phyloP scores from a whole-genome alignment of 257 asterid species.

The Przewalskia tangutica region DNA sequence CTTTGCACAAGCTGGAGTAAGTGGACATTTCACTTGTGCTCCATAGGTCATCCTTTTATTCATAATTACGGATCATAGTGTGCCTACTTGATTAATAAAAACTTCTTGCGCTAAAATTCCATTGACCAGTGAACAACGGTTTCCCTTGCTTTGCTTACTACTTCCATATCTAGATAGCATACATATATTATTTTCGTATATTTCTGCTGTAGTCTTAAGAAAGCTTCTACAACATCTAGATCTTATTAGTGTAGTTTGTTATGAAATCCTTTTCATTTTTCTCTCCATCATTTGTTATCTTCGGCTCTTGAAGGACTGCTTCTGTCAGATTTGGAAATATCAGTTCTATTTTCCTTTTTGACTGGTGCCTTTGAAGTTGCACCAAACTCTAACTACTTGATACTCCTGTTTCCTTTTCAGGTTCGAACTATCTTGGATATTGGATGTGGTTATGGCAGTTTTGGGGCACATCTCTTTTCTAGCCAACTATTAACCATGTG shows the following conservation, averaged over 20 bases:
- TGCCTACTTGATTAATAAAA: neutral
- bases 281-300: neutral
- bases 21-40: conserved; percentile 15
- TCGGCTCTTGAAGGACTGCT: neutral
- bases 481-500: conserved; percentile 79
- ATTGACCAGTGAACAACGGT: neutral
- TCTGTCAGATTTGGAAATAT: neutral
- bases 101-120: neutral
- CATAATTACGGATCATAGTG: neutral
- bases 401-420: conserved; percentile 31
- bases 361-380: neutral
- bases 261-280: neutral
- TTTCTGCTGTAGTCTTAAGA: neutral
- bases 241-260: neutral
- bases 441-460: conserved; percentile 98
- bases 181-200: neutral
- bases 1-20: conserved; percentile 82
- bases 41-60: neutral
- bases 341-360: neutral
- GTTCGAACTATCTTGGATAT: conserved; percentile 81
- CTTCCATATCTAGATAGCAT: neutral
- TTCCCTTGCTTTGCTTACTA: neutral
- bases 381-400: neutral
- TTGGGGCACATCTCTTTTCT: conserved; percentile 86
- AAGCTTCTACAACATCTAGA: neutral